Base-by-base conservation (phyloP, 2,329 filamentous ascomycete species). In the Bretziella fagacearum region DNA sequence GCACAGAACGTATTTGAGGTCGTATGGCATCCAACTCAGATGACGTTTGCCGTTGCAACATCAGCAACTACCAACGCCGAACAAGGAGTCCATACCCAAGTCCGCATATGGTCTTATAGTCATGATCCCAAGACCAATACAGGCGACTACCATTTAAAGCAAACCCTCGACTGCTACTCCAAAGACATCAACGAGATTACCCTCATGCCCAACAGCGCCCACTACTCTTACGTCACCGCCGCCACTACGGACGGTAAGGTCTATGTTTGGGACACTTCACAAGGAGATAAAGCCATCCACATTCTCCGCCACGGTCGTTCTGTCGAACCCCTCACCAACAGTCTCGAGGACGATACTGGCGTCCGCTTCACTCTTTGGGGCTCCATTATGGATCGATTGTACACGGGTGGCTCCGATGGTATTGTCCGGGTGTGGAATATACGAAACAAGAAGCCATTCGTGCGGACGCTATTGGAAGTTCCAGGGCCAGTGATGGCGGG, bases 361-460 rank as follows among this genome's bases (percentile, higher is more conserved):
- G 72, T 79, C 35, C 79, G 78, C 55, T 79, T 80, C 53, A 69
- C 69, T 0, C 68, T 73, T 3, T 80, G 75, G 76, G 75, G 73
- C 1, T 66, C 62, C 13, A 70, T 68, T 0, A 57, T 63, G 0
- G 71, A 76, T 47, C 65, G 74, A 0, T 66, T 80, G 36, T 80
- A 79, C 53, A 79, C 74, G 0, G 76, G 75, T 1, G 73, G 72
- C 0, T 78, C 75, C 1, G 76, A 80, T 51, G 76, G 76, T 1
- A 63, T 71, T 0, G 64, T 80, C 13, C 78, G 74, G 51, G 72
- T 74, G 2, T 80, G 76, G 76, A 73, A 79, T 52, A 59, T 79
- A 6, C 68, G 71, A 7, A 59, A 53, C 23, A 29, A 29, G 17
- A 32, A 17, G 3, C 49, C 49, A 7, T 64, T 72, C 37, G 62